Evolutionary conservation across 2,329 filamentous ascomycete genomes (phyloP).

Genomic region (Colletotrichum tropicale): DNA sequence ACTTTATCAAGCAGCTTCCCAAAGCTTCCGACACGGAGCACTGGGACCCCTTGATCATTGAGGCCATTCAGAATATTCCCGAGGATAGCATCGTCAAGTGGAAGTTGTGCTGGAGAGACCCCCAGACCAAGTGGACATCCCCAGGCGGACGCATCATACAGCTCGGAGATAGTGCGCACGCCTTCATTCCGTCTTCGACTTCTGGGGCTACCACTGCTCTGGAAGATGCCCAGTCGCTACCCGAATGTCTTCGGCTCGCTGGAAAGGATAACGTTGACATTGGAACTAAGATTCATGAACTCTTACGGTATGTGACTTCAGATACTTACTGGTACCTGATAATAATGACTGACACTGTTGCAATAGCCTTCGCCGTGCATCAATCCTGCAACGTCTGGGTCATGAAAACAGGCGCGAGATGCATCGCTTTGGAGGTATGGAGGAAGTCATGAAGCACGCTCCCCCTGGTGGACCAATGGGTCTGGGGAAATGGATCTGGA

Average conservation of each 20-base stretch:
- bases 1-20: neutral
- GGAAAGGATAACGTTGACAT: neutral
- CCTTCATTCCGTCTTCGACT: constrained; percentile 22
- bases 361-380: neutral
- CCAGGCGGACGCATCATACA: constrained; percentile 20
- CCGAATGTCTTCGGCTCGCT: constrained; percentile 19
- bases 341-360: neutral
- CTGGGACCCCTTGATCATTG: neutral
- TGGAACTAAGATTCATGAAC: neutral
- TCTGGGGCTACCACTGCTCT: constrained; percentile 24
- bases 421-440: neutral
- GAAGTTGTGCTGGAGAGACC: constrained; percentile 20
- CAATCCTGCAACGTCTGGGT: neutral
- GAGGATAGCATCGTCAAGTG: constrained; percentile 16
- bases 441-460: neutral
- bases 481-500: neutral
- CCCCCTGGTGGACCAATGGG: neutral
- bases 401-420: neutral
- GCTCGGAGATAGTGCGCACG: constrained; percentile 24
- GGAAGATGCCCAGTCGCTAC: constrained; percentile 23
- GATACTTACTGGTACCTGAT: no score
- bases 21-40: neutral
- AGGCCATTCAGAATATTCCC: neutral
- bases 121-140: constrained; percentile 17
- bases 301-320: neutral